Evolutionary conservation across 192 early-diverging fungal species (phyloP).

Genomic region (Coemansia sp.): DNA sequence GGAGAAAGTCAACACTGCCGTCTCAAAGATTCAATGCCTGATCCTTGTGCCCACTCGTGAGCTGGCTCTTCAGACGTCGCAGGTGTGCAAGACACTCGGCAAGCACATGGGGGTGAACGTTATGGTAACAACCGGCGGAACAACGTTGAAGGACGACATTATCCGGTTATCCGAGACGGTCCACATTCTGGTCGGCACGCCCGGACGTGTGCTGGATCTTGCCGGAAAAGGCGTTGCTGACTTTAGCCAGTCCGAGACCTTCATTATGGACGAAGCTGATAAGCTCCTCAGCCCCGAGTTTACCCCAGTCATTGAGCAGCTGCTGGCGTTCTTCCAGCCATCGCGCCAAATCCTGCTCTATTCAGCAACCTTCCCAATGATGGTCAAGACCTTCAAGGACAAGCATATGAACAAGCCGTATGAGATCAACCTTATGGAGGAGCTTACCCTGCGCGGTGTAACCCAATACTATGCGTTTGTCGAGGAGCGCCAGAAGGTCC

Average conservation of each 20-base stretch:
- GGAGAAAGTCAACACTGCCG: conserved; percentile 88
- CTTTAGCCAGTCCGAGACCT: conserved; percentile 82
- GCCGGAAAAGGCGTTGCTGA: conserved; percentile 93
- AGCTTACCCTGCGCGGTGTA: conserved; percentile 95
- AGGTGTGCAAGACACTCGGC: conserved; percentile 96
- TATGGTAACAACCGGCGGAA: conserved; percentile 99
- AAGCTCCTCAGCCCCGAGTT: conserved; percentile 98
- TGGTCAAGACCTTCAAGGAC: conserved; percentile 98
- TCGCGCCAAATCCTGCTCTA: conserved; percentile 95
- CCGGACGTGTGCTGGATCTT: conserved; percentile 94
- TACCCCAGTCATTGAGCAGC: conserved; percentile 96
- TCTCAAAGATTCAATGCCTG: conserved; percentile 87
- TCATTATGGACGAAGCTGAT: conserved; percentile 99
- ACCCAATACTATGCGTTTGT: conserved; percentile 99
- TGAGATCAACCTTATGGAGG: conserved; percentile 99
- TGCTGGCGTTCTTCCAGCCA: conserved; percentile 85
- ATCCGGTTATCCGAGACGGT: conserved; percentile 90
- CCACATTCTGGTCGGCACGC: conserved; percentile 96
- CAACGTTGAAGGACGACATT: conserved; percentile 97
- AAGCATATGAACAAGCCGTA: conserved; percentile 94
- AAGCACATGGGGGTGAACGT: conserved; percentile 96
- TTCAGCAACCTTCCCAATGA: conserved; percentile 96
- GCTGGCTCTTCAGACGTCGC: conserved; percentile 98
- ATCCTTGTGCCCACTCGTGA: conserved; percentile 96
- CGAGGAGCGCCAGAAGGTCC: conserved; percentile 98